Evolutionary conservation across 176 grass and related monocot species (phyloP).

Genomic region (Hsuehochloa calcarea): DNA sequence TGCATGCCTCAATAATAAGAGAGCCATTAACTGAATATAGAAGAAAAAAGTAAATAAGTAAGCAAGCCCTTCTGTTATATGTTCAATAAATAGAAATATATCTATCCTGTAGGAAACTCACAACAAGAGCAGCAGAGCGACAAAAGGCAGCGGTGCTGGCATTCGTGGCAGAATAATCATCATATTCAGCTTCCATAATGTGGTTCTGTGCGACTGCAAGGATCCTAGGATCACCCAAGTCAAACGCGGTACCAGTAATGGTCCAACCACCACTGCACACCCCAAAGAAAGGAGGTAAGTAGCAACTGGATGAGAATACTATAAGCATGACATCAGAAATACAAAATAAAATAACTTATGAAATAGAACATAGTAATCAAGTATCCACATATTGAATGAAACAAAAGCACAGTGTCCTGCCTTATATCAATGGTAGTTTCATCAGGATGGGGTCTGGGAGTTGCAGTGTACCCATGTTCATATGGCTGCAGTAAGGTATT

Average conservation of each 20-base stretch:
- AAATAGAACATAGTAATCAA: neutral
- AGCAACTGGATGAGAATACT: slow-evolving; percentile 5
- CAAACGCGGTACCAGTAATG: slow-evolving; percentile 57
- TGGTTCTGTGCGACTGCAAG: slow-evolving; percentile 73
- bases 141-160: slow-evolving; percentile 68
- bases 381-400: slow-evolving; percentile 1
- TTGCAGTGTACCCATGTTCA: slow-evolving; percentile 78
- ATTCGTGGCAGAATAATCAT: slow-evolving; percentile 83
- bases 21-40: slow-evolving; percentile 74
- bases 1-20: slow-evolving; percentile 82
- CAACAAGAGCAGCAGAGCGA: slow-evolving; percentile 80
- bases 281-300: slow-evolving; percentile 15
- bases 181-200: slow-evolving; percentile 84
- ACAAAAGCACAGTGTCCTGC: slow-evolving; percentile 33
- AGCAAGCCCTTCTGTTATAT: slow-evolving; percentile 25
- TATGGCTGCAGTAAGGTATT: slow-evolving; percentile 57
- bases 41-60: slow-evolving; percentile 9
- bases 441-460: slow-evolving; percentile 66
- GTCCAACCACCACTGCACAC: slow-evolving; percentile 60
- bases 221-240: slow-evolving; percentile 66
- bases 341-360: slow-evolving; percentile 2
- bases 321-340: neutral
- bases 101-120: slow-evolving; percentile 39
- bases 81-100: slow-evolving; percentile 33
- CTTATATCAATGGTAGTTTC: slow-evolving; percentile 94